A percentile compares a stretch with the other conserved stretches of the same genome.
phyloP scores from a whole-genome alignment of 371 early-diverging fungal genomes.

The Haplosporangium sp. region DNA sequence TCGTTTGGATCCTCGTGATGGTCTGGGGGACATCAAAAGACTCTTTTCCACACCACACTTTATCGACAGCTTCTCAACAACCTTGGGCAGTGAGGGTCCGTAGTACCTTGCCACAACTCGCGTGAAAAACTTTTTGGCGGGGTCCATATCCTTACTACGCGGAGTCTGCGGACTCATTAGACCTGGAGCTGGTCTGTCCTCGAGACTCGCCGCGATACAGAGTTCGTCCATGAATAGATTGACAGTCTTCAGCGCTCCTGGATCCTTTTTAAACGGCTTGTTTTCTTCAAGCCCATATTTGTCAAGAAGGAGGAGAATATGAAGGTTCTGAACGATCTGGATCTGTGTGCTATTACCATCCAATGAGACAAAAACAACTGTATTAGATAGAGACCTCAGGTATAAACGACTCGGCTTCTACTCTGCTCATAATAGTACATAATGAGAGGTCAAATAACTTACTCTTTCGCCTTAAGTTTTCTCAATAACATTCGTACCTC shows the following conservation, averaged over 20 bases:
- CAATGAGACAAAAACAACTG: neutral
- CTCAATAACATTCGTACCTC: constrained; percentile 24
- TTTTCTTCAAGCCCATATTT: constrained; percentile 49
- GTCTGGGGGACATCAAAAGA: constrained; percentile 32
- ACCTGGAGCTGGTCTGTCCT: constrained; percentile 22
- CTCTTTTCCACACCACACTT: constrained; percentile 45
- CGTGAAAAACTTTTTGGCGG: constrained; percentile 46
- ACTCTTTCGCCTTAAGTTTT: constrained; percentile 49
- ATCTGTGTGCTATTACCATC: constrained; percentile 33
- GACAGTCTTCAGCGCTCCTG: constrained; percentile 31
- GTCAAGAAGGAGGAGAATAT: constrained; percentile 34
- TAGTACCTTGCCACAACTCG: constrained; percentile 39
- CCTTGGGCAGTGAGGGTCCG: constrained; percentile 35
- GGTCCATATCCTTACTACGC: constrained; percentile 44
- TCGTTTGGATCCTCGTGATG: constrained; percentile 23
- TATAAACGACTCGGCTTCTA: neutral
- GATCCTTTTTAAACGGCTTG: constrained; percentile 49
- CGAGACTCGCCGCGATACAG: constrained; percentile 37
- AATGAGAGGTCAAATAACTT: neutral
- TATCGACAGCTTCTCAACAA: constrained; percentile 32
- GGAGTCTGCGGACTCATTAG: constrained; percentile 46
- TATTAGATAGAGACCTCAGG: neutral
- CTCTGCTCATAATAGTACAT: neutral
- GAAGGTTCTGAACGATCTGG: constrained; percentile 51
- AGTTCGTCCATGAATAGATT: constrained; percentile 45